Evolutionary conservation across 1,284 basidiomycete genomes (phyloP), one percentile per base, ranked within the genome.

Genomic region (Sphaerobolus stellatus): DNA sequence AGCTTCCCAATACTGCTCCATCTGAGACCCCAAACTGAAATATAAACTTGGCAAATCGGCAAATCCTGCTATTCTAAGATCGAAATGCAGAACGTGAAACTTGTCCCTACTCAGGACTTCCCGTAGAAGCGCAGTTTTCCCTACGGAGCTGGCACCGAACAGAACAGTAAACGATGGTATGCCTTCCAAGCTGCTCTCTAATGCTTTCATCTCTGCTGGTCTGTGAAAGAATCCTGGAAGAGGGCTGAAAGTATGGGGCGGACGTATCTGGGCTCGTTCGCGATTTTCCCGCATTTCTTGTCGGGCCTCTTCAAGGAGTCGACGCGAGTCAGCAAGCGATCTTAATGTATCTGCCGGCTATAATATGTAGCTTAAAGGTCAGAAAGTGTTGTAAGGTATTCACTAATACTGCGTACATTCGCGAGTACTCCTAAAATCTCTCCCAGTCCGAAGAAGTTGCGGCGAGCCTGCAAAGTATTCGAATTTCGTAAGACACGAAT

Each of bases 71-170:
- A 92, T 90, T 16, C 90, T 80, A 30, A 92, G 75, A 68, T 92
- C 90, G 61, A 92, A 91, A 64, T 90, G 87, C 30, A 92, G 76
- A 50, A 90, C 86, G 68, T 90, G 87, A 64, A 87, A 92, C 53
- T 75, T 74, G 13, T 80, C 73, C 22, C 75, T 73, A 14, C 82
- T 84, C 31, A 92, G 78, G 18, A 91, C 82, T 68, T 92, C 86
- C 44, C 90, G 79, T 16, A 92, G 75, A 7, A 92, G 76, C 0
- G 86, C 83, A 5, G 90, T 92, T 83, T 92, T 92, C 56, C 90
- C 90, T 2, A 88, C 82, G 14, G 83, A 85, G 60, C 84, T 87
- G n/a, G 88, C 86, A 6, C 90, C 90, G 59, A 89, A 91, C 2
- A 92, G 71, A 5, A 92, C 77, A 0, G 88, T 92, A 65, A 92